Conservation (phyloP, 345 rosid genomes). For the Murraya koenigii region DNA sequence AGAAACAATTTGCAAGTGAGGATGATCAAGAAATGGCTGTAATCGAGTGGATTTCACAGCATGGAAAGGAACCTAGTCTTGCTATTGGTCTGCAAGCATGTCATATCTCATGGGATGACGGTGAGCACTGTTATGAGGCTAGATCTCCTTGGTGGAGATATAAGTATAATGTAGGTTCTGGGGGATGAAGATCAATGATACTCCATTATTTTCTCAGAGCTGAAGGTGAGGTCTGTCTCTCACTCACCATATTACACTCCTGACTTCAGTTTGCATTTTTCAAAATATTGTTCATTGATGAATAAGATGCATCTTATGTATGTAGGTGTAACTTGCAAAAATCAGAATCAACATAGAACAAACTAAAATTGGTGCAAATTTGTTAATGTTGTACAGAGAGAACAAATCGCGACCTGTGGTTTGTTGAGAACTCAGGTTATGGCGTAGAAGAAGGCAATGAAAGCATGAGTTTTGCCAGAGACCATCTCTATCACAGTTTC, state of each 20-base stretch:
- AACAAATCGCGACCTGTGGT: not conserved
- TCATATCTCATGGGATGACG: conserved; percentile 87
- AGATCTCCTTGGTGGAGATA: conserved; percentile 88
- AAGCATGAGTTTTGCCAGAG: not conserved
- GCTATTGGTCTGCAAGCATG: conserved; percentile 91
- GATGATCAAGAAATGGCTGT: conserved; percentile 51
- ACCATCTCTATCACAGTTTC: not conserved
- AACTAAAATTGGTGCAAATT: not conserved
- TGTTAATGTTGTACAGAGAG: not conserved
- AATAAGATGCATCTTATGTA: not conserved
- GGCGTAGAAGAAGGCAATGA: not conserved
- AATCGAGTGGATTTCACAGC: conserved; percentile 59
- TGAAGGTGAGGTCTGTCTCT: not conserved
- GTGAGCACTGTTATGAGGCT: conserved; percentile 62
- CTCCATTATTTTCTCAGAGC: not conserved
- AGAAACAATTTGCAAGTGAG: conserved; percentile 30
- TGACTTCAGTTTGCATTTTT: not conserved
- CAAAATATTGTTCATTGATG: not conserved
- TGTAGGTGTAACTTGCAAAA: not conserved
- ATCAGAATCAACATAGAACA: not conserved
- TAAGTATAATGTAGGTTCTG: conserved; percentile 6
- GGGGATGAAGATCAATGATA: not conserved
- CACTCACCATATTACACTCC: not conserved
- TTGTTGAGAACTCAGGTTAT: not conserved
- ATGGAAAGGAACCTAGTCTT: conserved; percentile 75